phyloP scores from a whole-genome alignment of 345 rosid species.

The Theobroma cacao region DNA sequence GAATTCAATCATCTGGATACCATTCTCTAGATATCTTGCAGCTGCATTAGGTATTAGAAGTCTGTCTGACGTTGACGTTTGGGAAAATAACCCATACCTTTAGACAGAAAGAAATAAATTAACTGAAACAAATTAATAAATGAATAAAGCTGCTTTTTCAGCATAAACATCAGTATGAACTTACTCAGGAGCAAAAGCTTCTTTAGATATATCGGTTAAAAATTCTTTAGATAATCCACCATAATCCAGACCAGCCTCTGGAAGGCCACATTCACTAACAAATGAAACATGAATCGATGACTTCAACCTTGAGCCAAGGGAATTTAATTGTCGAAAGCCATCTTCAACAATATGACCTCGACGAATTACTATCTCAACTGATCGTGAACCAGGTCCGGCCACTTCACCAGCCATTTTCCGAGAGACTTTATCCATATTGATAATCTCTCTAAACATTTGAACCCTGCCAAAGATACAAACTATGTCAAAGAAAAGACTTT shows the following conservation, averaged over 20 bases:
- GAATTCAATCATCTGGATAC: slow-evolving; percentile 91
- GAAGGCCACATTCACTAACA: slow-evolving; percentile 95
- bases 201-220: slow-evolving; percentile 89
- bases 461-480: slow-evolving; percentile 56
- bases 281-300: slow-evolving; percentile 91
- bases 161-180: slow-evolving; percentile 28
- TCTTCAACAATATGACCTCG: slow-evolving; percentile 92
- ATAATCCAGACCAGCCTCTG: slow-evolving; percentile 97
- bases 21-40: slow-evolving; percentile 81
- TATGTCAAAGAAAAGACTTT: slow-evolving; percentile 19
- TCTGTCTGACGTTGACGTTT: slow-evolving; percentile 80
- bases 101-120: slow-evolving; percentile 12
- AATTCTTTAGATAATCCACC: slow-evolving; percentile 98
- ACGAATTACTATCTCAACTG: slow-evolving; percentile 84
- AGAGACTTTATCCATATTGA: slow-evolving; percentile 87
- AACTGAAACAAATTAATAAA: neutral
- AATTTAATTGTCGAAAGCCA: slow-evolving; percentile 81
- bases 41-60: slow-evolving; percentile 84
- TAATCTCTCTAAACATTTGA: slow-evolving; percentile 90
- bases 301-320: slow-evolving; percentile 82
- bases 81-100: slow-evolving; percentile 89
- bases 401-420: slow-evolving; percentile 91
- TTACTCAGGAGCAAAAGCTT: slow-evolving; percentile 92
- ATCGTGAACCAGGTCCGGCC: slow-evolving; percentile 75
- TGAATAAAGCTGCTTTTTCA: slow-evolving; percentile 10